phyloP scores from a whole-genome alignment of 176 grass and related monocot species.

The Panicum miliaceum region DNA sequence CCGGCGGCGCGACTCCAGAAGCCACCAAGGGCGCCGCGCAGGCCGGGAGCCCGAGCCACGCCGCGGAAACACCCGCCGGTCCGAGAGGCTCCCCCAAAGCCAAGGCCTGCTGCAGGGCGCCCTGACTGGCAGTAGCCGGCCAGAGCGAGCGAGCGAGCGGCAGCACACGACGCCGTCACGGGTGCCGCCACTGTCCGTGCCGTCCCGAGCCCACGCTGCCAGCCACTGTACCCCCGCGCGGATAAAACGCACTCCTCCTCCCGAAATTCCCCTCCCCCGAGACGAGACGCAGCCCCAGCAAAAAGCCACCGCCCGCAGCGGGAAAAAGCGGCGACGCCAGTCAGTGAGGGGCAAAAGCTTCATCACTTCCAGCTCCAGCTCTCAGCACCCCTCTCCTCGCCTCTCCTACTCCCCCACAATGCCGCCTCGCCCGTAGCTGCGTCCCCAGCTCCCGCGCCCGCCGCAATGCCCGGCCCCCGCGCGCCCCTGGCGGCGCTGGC shows the following conservation, averaged over 20 bases:
- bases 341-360: background rate
- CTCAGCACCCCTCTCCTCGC: background rate
- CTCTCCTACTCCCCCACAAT: background rate
- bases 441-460: background rate
- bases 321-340: constrained; percentile 6
- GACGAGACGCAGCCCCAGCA: background rate
- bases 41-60: background rate
- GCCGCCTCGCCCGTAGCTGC: constrained; percentile 35
- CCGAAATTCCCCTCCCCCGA: background rate
- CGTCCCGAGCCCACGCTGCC: background rate
- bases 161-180: constrained; percentile 45
- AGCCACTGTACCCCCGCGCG: background rate
- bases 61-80: background rate
- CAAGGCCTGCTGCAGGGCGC: background rate
- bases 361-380: background rate
- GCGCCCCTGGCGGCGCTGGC: background rate
- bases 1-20: background rate
- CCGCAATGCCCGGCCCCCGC: constrained; percentile 31
- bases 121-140: background rate
- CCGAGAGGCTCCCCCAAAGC: background rate
- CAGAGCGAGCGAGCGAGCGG: background rate
- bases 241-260: constrained; percentile 37
- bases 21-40: background rate
- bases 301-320: background rate
- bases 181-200: constrained; percentile 24